phyloP scores from a whole-genome alignment of 805 yeast genomes.

The Saccharomyces cerevisiae region DNA sequence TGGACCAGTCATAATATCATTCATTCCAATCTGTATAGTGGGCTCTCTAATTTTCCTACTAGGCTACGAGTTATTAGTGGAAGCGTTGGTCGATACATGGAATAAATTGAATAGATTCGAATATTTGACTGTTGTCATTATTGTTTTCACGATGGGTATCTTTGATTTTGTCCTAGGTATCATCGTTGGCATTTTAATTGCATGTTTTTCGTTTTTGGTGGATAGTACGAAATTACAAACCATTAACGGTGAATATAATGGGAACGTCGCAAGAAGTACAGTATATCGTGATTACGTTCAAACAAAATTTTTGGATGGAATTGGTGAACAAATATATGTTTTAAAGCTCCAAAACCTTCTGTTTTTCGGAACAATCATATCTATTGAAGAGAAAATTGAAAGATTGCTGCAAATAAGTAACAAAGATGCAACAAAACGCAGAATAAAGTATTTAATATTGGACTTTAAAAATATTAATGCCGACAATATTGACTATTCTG shows the following conservation, averaged over 20 bases:
- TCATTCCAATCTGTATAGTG: constrained; percentile 91
- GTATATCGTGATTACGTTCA: constrained; percentile 87
- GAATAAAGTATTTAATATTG: constrained; percentile 71
- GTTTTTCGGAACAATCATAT: constrained; percentile 92
- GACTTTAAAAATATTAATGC: constrained; percentile 78
- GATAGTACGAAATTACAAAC: constrained; percentile 83
- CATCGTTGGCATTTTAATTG: constrained; percentile 79
- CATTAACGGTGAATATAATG: constrained; percentile 73
- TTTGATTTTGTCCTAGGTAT: constrained; percentile 94
- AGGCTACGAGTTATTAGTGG: constrained; percentile 84
- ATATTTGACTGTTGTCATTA: constrained; percentile 72
- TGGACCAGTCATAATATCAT: constrained; percentile 91
- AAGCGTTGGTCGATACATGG: constrained; percentile 77
- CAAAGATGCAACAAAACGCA: constrained; percentile 34
- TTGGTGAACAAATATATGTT: constrained; percentile 85
- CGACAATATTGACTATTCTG: constrained; percentile 75
- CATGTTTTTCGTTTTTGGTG: constrained; percentile 91
- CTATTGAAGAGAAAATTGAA: constrained; percentile 72
- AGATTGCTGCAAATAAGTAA: constrained; percentile 49
- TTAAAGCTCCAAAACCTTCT: constrained; percentile 80
- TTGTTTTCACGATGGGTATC: constrained; percentile 91
- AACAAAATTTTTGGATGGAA: constrained; percentile 71
- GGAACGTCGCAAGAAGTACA: constrained; percentile 83
- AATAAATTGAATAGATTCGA: constrained; percentile 71
- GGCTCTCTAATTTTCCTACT: constrained; percentile 84